Evolutionary conservation across 2,329 filamentous ascomycete species (phyloP).

Genomic region (Xylaria sp.): DNA sequence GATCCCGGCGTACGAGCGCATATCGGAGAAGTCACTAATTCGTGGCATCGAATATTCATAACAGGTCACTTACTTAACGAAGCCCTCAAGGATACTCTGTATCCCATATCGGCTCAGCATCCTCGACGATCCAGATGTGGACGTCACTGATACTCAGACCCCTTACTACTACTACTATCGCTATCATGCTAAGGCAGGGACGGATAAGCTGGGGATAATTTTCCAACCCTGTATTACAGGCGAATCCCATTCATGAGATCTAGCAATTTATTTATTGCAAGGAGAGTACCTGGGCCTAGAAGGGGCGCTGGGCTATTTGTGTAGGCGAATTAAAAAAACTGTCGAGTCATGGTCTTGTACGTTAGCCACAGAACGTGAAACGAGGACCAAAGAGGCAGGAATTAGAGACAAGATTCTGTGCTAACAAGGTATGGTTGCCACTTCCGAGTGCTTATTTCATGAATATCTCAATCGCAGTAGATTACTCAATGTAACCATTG

Average conservation of each 20-base stretch:
- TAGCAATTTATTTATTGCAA: too few relatives aligned
- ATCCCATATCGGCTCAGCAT: neutral
- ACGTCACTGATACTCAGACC: neutral
- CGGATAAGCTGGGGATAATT: neutral
- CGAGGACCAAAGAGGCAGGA: too few relatives aligned
- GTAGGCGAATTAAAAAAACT: too few relatives aligned
- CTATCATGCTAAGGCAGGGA: neutral
- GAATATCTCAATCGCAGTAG: neutral
- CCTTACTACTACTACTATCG: neutral
- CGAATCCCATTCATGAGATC: too few relatives aligned
- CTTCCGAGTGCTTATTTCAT: neutral
- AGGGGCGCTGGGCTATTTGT: too few relatives aligned
- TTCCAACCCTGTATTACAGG: too few relatives aligned
- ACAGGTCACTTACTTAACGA: neutral
- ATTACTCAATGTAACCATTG: neutral
- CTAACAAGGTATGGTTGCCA: neutral
- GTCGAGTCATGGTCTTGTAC: too few relatives aligned
- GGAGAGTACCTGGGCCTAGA: too few relatives aligned
- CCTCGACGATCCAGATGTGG: neutral
- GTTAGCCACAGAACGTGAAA: too few relatives aligned
- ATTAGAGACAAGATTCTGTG: neutral
- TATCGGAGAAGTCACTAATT: neutral
- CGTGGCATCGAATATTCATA: neutral
- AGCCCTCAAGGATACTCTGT: neutral
- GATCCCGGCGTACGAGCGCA: too few relatives aligned